Base-by-base conservation (phyloP, 495 filamentous ascomycete species). In the Achaetomiella virescens region DNA sequence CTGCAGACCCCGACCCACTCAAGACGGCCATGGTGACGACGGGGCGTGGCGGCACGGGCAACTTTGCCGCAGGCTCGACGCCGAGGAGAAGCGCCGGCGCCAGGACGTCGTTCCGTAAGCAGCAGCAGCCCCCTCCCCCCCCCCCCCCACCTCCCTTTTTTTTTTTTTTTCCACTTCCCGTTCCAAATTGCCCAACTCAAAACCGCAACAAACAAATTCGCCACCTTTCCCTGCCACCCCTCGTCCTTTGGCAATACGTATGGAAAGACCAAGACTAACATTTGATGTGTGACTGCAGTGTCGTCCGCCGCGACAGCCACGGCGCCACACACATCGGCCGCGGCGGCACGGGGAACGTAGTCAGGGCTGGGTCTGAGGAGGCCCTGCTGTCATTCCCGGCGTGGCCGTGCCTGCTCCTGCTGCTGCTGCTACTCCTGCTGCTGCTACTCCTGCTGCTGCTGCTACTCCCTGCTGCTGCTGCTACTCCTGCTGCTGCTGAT, bases 21-120 rank as follows among this genome's bases (percentile, higher is more conserved):
- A 96, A 95, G 72, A 78, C 78, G 20, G 75, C 87, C 15, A 73
- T 89, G 55, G 91, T 89, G 64, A 95, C 91, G 6, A 97, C 91
- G 18, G 91, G 80, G 45, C 80, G 78, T 17, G 78, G 80, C 4
- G 76, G 76, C 36, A 71, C 71, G 10, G 88, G 88, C 21, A 92
- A 92, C 70, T 91, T 92, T 85, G 76, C 84, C 18, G 71, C 71
- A 51, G 83, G 60, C 80, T 80, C 49, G 84, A 90, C 57, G 83
- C 84, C 3, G 72, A 77, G 17, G 72, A 89, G 60, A 89, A 91
- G 38, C 82, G 91, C 49, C 76, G 80, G 43, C 84, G 82, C 33
- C 91, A 97, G 68, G 91, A 96, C 66, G 88, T 96, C 52, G 82
- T 75, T 25, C 75, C 82, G 73, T 78, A 70, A 58, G 76, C 68